Evolutionary conservation across 1,139 yeast genomes (phyloP).

Genomic region (Pichia sp.): DNA sequence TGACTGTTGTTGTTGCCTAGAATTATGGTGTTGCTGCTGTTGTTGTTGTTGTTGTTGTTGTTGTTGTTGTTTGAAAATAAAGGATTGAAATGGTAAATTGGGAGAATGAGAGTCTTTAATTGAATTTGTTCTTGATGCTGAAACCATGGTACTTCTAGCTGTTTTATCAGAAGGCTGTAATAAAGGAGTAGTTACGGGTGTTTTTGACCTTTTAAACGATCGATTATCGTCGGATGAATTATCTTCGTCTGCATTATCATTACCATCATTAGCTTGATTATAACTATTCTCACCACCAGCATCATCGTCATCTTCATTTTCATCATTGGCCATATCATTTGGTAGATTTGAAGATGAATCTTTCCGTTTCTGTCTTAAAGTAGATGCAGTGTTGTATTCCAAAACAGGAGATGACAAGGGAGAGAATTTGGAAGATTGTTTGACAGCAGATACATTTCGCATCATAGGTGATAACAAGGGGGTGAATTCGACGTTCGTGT

Average conservation of each 20-base stretch:
- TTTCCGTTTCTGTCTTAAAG: slow-evolving; percentile 22
- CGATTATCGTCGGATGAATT: background rate
- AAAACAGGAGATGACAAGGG: slow-evolving; percentile 65
- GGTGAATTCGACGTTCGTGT: slow-evolving; percentile 44
- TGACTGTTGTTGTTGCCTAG: background rate
- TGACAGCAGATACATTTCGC: background rate
- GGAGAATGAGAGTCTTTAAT: background rate
- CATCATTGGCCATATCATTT: background rate
- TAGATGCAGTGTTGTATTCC: slow-evolving; percentile 28
- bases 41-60: background rate
- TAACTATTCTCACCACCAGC: background rate
- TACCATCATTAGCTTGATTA: background rate
- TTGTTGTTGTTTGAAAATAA: slow-evolving; percentile 7
- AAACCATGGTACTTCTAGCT: background rate
- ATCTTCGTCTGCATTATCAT: background rate
- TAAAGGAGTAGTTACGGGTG: slow-evolving; percentile 34
- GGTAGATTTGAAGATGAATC: background rate
- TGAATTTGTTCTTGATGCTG: background rate
- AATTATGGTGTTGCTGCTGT: background rate
- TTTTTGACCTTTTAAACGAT: slow-evolving; percentile 28
- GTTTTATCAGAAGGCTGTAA: slow-evolving; percentile 28
- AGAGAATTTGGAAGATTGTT: slow-evolving; percentile 29
- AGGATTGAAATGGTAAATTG: slow-evolving; percentile 4
- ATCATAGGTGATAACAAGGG: slow-evolving; percentile 74
- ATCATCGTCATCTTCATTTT: background rate